A percentile compares a stretch with the other conserved stretches of the same genome.
These are phyloP conservation scores for Bidens hawaiensis DNA, from an alignment of 140 eudicot species.

Conservation along the genomic window DNA sequence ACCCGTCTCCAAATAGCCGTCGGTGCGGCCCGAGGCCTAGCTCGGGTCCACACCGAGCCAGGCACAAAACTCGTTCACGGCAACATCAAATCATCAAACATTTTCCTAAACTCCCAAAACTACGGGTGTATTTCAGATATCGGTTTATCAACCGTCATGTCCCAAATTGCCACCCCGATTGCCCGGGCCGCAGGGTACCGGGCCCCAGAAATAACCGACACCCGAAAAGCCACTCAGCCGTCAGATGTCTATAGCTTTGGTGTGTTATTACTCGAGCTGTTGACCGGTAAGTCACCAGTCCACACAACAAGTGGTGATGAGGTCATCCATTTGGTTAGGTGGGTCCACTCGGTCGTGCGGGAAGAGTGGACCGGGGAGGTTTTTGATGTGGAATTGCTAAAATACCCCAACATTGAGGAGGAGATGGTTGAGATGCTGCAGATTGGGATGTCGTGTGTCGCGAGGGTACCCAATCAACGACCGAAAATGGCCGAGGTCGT, in stretches of 20 bases:
- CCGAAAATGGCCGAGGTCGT: conserved; percentile 78
- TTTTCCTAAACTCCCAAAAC: conserved; percentile 57
- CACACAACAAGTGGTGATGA: conserved; percentile 84
- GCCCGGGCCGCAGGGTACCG: conserved; percentile 95
- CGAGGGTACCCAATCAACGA: conserved; percentile 63
- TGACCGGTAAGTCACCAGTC: conserved; percentile 84
- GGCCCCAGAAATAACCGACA: conserved; percentile 89
- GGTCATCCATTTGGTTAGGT: conserved; percentile 78
- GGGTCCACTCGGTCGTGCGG: conserved; percentile 95
- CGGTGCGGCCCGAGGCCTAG: conserved; percentile 90
- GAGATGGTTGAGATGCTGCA: conserved; percentile 91
- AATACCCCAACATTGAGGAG: conserved; percentile 76
- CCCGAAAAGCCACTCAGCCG: conserved; percentile 67
- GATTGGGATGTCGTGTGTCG: conserved; percentile 83
- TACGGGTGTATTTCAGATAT: conserved; percentile 75
- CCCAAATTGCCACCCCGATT: conserved; percentile 65
- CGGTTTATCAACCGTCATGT: conserved; percentile 72
- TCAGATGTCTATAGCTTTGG: conserved; percentile 94
- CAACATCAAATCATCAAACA: conserved; percentile 82
- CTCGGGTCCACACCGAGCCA: conserved; percentile 54
- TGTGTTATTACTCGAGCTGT: conserved; percentile 74
- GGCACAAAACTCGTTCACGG: conserved; percentile 84
- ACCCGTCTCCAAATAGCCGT: conserved; percentile 68
- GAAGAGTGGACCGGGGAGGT: conserved; percentile 99
- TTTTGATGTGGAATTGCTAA: conserved; percentile 75